A percentile compares a stretch with the other conserved stretches of the same genome.
These are phyloP conservation scores for Diaporthe sp. DNA, from an alignment of 2,329 filamentous ascomycete genomes.

Conservation along the genomic window DNA sequence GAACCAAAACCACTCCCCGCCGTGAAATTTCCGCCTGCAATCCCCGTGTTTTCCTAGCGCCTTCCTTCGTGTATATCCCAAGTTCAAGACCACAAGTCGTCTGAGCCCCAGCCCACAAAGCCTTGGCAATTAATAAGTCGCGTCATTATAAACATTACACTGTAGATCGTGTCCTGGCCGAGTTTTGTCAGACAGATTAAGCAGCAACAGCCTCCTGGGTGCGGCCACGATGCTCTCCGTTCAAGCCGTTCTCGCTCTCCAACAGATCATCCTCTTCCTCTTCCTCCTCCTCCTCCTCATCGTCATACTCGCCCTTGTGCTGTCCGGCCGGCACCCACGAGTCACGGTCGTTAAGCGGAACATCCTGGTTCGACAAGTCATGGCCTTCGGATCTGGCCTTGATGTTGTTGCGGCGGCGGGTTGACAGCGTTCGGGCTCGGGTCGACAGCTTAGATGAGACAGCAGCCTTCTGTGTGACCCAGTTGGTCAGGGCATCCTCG, in stretches of 20 bases:
- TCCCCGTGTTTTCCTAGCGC: slow-evolving; percentile 17
- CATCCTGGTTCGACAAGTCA: slow-evolving; percentile 87
- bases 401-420: slow-evolving; percentile 83
- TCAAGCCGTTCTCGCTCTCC: slow-evolving; percentile 63
- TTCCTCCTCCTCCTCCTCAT: slow-evolving; percentile 76
- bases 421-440: slow-evolving; percentile 88
- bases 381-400: slow-evolving; percentile 79
- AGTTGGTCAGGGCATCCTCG: slow-evolving; percentile 96
- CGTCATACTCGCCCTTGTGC: slow-evolving; percentile 71
- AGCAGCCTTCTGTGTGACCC: slow-evolving; percentile 91
- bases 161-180: slow-evolving; percentile 28
- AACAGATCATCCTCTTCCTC: slow-evolving; percentile 62
- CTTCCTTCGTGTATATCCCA: slow-evolving; percentile 6
- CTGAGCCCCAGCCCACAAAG: not conserved
- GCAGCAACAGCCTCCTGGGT: slow-evolving; percentile 66
- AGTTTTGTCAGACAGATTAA: slow-evolving; percentile 48
- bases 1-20: slow-evolving; percentile 21
- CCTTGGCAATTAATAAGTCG: slow-evolving; percentile 31
- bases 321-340: slow-evolving; percentile 85
- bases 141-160: slow-evolving; percentile 40
- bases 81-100: not conserved
- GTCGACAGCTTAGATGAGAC: slow-evolving; percentile 90
- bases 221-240: slow-evolving; percentile 70
- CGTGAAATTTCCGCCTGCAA: not conserved
- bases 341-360: slow-evolving; percentile 81